Conservation (phyloP, 768 basidiomycete species). For the Tricholoma saponaceum region DNA sequence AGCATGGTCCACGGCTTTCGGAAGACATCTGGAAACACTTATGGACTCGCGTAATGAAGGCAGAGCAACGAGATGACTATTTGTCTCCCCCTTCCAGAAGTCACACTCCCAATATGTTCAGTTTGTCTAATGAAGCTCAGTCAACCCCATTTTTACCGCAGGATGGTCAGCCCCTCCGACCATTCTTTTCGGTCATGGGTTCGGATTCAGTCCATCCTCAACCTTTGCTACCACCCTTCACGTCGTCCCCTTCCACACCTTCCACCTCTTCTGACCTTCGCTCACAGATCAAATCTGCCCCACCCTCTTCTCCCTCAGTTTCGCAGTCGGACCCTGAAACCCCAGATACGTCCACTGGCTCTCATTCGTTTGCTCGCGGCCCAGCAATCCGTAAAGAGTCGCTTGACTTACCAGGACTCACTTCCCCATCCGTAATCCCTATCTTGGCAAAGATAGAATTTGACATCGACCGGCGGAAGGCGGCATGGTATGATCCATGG, state of each 20-base stretch:
- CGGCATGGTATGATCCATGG: constrained; percentile 88
- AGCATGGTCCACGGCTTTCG: constrained; percentile 77
- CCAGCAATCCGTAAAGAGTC: constrained; percentile 38
- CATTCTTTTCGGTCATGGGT: constrained; percentile 40
- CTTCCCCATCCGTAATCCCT: constrained; percentile 63
- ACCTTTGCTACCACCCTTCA: constrained; percentile 30
- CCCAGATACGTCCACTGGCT: constrained; percentile 46
- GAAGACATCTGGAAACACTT: constrained; percentile 86
- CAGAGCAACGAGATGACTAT: constrained; percentile 51
- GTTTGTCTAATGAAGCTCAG: constrained; percentile 35
- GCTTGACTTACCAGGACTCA: constrained; percentile 64
- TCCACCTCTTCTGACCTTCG: constrained; percentile 49
- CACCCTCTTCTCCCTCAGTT: constrained; percentile 40
- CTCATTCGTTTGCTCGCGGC: constrained; percentile 25
- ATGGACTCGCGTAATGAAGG: constrained; percentile 69
- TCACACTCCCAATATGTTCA: constrained; percentile 36
- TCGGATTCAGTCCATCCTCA: constrained; percentile 32
- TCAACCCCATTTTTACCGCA: constrained; percentile 39
- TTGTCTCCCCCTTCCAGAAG: constrained; percentile 28
- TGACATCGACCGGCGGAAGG: constrained; percentile 79
- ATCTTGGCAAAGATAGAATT: constrained; percentile 95
- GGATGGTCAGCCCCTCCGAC: constrained; percentile 34
- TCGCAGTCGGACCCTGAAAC: constrained; percentile 41
- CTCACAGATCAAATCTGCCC: constrained; percentile 44
- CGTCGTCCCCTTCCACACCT: constrained; percentile 50